Evolutionary conservation across 129 eudicot genomes (phyloP).

Genomic region (Flaveria linearis): DNA sequence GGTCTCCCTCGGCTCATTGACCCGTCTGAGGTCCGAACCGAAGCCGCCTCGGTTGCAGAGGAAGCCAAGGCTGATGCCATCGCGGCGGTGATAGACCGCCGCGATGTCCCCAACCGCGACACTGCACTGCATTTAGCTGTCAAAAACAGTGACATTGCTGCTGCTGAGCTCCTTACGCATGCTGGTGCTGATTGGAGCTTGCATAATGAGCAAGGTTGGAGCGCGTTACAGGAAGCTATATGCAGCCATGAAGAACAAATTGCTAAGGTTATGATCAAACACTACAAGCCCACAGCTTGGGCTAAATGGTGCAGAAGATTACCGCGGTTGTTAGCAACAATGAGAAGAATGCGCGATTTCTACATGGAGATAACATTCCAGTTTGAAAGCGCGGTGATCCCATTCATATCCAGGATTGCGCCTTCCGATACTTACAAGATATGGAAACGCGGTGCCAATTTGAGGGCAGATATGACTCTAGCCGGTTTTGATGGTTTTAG

Average conservation of each 20-base stretch:
- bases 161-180: conserved; percentile 45
- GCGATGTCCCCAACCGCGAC: conserved; percentile 52
- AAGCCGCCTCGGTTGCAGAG: conserved; percentile 39
- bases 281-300: conserved; percentile 52
- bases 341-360: conserved; percentile 55
- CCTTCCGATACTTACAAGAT: conserved; percentile 59
- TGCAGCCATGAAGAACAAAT: conserved; percentile 43
- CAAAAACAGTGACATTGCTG: conserved; percentile 35
- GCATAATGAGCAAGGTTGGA: conserved; percentile 54
- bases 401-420: conserved; percentile 51
- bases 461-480: conserved; percentile 56
- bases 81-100: conserved; percentile 44
- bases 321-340: conserved; percentile 43
- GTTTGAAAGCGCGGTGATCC: conserved; percentile 55
- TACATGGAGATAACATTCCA: conserved; percentile 53
- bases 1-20: conserved; percentile 44
- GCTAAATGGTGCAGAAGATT: conserved; percentile 58
- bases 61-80: conserved; percentile 48
- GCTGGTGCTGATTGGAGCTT: conserved; percentile 64
- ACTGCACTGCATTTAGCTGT: conserved; percentile 60
- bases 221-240: conserved; percentile 55
- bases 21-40: conserved; percentile 35
- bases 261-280: conserved; percentile 43
- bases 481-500: conserved; percentile 60
- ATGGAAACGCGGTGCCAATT: conserved; percentile 52